Evolutionary conservation across 176 grass and related monocot species (phyloP), one percentile per base, ranked within the genome.

Genomic region (Thalia dealbata): DNA sequence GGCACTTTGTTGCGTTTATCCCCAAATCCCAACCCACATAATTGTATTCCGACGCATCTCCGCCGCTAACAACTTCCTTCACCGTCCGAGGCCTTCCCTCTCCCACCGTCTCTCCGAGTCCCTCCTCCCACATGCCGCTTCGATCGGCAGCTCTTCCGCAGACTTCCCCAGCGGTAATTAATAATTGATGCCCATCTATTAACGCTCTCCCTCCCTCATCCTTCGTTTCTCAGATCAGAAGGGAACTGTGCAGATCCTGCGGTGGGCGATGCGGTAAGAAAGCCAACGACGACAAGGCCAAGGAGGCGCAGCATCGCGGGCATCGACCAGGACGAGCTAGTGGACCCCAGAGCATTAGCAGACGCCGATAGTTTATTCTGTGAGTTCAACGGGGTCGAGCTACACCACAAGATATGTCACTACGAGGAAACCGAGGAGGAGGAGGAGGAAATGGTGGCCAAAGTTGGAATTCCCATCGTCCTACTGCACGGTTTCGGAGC

Each of bases 401-500:
- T 97, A 24, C 87, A 97, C 74, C 85, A 97, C 79, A 97, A 92
- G 89, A 75, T 91, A 27, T 86, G 78, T 75, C 78, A 78, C 80
- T 84, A 84, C 11, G 75, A 73, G n/a, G 73, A 72, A 4, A 24
- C 18, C 0, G 81, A 80, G 2, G 32, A 70, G 41, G 28, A 35
- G 16, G 45, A 70, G 1, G 3, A 13, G 24, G 32, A 30, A 4
- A 54, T 22, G 43, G 15, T 6, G 63, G 3, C 25, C 26, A 71
- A 64, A 29, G 64, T 84, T 35, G 63, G 73, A 43, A 72, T 92
- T 59, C 90, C 90, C 24, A 61, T 88, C 28, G 52, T 92, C 46
- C 83, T 97, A 1, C 81, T 97, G 35, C 90, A 97, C 22, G 95
- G 95, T 25, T 97, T 97, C 26, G 89, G 95, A 11, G 90, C 95